Conservation (phyloP, 2,329 filamentous ascomycete species). For the Aspergillus pseudoterreus region DNA sequence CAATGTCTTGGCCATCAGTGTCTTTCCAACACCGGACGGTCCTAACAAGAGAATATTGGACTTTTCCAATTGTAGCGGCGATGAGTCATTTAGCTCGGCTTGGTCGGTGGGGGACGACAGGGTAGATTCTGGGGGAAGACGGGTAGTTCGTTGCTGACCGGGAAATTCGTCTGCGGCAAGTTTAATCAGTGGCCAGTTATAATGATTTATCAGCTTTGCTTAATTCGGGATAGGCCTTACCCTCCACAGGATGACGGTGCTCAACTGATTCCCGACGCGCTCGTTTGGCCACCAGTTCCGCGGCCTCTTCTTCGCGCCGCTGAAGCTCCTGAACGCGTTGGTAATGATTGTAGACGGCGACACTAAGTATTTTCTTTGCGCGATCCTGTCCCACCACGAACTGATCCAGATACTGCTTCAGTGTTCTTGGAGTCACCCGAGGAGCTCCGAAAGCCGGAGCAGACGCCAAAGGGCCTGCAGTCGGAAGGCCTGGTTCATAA, state of each 20-base stretch:
- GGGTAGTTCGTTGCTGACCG: constrained; percentile 55
- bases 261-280: constrained; percentile 66
- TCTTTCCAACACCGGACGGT: constrained; percentile 93
- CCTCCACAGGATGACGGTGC: constrained; percentile 76
- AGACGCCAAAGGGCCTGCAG: constrained; percentile 59
- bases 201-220: not conserved
- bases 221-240: constrained; percentile 40
- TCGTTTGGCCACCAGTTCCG: constrained; percentile 68
- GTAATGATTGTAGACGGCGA: constrained; percentile 95
- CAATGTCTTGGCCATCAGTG: constrained; percentile 83
- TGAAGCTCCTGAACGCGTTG: constrained; percentile 76
- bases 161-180: constrained; percentile 56
- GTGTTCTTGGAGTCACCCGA: constrained; percentile 57
- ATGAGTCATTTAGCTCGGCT: constrained; percentile 49
- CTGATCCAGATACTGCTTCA: constrained; percentile 90
- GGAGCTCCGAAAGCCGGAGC: constrained; percentile 56
- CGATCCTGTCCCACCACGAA: constrained; percentile 95
- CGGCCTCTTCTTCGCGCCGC: constrained; percentile 73
- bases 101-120: constrained; percentile 26
- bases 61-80: constrained; percentile 79
- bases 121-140: constrained; percentile 29
- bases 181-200: not conserved
- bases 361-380: constrained; percentile 85
- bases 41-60: constrained; percentile 89
- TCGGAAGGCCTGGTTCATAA: constrained; percentile 62